These are phyloP conservation scores for Aspergillus quadricinctus DNA, from an alignment of 2,329 filamentous ascomycete genomes.

Conservation along the genomic window DNA sequence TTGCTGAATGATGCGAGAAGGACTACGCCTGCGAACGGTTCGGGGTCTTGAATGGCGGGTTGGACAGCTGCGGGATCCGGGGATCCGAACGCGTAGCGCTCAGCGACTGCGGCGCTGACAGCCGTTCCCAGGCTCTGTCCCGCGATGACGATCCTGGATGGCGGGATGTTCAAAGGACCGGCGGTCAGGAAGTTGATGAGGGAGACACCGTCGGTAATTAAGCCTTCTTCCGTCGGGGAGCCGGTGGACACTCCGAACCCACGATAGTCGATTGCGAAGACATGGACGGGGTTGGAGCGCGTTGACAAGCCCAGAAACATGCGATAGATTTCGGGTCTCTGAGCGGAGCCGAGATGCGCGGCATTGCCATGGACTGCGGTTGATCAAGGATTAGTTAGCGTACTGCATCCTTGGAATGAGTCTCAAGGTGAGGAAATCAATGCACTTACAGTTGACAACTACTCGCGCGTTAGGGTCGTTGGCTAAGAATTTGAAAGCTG, in stretches of 20 bases:
- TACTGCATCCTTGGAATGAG: not conserved
- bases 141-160: slow-evolving; percentile 70
- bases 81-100: slow-evolving; percentile 58
- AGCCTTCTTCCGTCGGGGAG: slow-evolving; percentile 70
- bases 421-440: not conserved
- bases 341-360: slow-evolving; percentile 74
- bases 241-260: slow-evolving; percentile 81
- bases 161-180: slow-evolving; percentile 59
- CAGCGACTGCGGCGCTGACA: slow-evolving; percentile 68
- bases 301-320: slow-evolving; percentile 67
- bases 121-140: slow-evolving; percentile 89
- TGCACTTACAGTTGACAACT: slow-evolving; percentile 50
- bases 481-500: slow-evolving; percentile 49
- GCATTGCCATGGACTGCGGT: slow-evolving; percentile 61
- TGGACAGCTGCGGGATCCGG: slow-evolving; percentile 30
- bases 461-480: slow-evolving; percentile 49
- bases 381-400: slow-evolving; percentile 9
- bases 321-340: slow-evolving; percentile 73
- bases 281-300: slow-evolving; percentile 60
- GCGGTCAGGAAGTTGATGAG: slow-evolving; percentile 61
- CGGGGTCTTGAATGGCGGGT: slow-evolving; percentile 39
- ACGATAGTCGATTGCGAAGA: slow-evolving; percentile 86
- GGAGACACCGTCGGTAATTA: slow-evolving; percentile 73
- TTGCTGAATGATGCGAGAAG: slow-evolving; percentile 76
- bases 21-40: slow-evolving; percentile 74